Percentiles rank a stretch among this genome's conserved stretches.
Evolutionary conservation across 2,329 filamentous ascomycete species (phyloP).

Genomic region (Capronia americana): DNA sequence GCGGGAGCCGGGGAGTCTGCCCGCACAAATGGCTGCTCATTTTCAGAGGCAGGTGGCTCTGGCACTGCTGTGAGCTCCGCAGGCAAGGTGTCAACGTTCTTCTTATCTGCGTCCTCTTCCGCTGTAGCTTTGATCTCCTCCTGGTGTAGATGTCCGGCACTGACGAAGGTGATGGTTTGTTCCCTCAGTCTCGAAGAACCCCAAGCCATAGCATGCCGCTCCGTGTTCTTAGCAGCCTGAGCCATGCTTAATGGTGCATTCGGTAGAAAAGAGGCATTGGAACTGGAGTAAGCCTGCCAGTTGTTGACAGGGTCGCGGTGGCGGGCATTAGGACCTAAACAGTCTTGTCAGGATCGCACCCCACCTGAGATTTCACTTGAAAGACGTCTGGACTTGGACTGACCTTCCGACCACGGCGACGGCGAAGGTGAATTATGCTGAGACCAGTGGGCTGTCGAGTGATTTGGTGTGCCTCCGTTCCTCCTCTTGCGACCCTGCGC

Average conservation of each 20-base stretch:
- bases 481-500: slow-evolving; percentile 35
- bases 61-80: neutral
- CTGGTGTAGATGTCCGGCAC: slow-evolving; percentile 59
- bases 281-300: slow-evolving; percentile 37
- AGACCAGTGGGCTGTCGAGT: slow-evolving; percentile 21
- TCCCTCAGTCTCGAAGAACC: slow-evolving; percentile 61
- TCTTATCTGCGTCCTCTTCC: slow-evolving; percentile 9
- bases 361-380: neutral
- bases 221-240: slow-evolving; percentile 66
- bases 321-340: slow-evolving; percentile 23
- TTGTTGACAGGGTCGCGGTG: slow-evolving; percentile 23
- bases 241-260: slow-evolving; percentile 54
- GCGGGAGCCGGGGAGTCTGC: neutral
- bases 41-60: neutral
- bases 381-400: slow-evolving; percentile 29
- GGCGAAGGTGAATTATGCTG: slow-evolving; percentile 25
- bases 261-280: slow-evolving; percentile 33
- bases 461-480: slow-evolving; percentile 27
- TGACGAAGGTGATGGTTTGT: slow-evolving; percentile 65
- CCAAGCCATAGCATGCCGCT: slow-evolving; percentile 56
- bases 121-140: slow-evolving; percentile 36
- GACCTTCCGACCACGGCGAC: slow-evolving; percentile 29
- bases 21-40: neutral
- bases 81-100: neutral
- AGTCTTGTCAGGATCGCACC: slow-evolving; percentile 21